phyloP scores from a whole-genome alignment of 164 flowering plant genomes.

The Piper longum region DNA sequence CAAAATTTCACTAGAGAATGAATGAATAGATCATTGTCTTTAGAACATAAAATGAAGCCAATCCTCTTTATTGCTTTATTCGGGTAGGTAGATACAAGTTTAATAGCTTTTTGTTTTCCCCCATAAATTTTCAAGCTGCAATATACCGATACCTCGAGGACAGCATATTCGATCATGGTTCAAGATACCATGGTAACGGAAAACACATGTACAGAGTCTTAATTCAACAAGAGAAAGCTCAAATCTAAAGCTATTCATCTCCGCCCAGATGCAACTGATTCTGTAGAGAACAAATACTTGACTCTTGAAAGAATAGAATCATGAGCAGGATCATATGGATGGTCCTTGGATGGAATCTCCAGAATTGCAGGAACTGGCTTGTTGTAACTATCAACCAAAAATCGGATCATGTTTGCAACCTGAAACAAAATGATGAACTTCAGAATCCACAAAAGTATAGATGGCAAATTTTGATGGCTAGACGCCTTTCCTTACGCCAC shows the following conservation, averaged over 20 bases:
- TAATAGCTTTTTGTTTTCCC: neutral
- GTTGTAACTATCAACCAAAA: conserved; percentile 87
- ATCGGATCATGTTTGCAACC: conserved; percentile 97
- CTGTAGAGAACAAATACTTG: conserved; percentile 73
- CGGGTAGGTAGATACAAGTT: neutral
- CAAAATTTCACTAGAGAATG: no score
- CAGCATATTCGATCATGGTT: neutral
- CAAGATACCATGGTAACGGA: neutral
- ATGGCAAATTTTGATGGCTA: neutral
- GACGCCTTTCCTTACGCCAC: no score
- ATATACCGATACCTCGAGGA: no score
- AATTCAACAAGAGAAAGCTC: neutral
- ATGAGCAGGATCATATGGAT: conserved; percentile 90
- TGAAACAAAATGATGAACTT: conserved; percentile 9
- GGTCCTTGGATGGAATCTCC: conserved; percentile 98
- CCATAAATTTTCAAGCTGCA: neutral
- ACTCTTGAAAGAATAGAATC: conserved; percentile 94
- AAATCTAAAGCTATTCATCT: neutral
- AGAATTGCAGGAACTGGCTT: conserved; percentile 90
- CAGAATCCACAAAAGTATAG: neutral
- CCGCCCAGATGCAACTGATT: conserved; percentile 65
- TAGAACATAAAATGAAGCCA: neutral
- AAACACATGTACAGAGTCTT: no score
- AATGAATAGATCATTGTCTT: neutral
- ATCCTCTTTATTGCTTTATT: neutral